Evolutionary conservation across 768 basidiomycete genomes (phyloP), one percentile per base, ranked within the genome.

Genomic region (Leccinum subgranulosum): DNA sequence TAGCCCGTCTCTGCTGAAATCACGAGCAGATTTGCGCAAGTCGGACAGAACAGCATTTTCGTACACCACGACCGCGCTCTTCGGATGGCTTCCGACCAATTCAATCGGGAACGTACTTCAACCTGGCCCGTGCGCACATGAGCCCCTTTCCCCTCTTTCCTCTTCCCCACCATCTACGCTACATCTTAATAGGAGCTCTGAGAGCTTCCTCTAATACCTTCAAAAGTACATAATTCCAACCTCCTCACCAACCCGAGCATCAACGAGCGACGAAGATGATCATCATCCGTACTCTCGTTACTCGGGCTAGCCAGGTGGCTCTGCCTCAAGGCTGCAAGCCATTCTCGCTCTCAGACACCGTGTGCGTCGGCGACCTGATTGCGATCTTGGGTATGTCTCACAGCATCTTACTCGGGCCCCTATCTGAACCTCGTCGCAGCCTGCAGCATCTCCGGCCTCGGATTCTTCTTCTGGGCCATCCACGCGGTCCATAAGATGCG

Each of bases 21-120:
- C 47, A 88, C 80, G 15, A 95, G 82, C 46, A 92, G 79, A 72
- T 98, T 98, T 28, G 91, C 85, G 67, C 96, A 98, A 53, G 88
- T 92, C 29, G 96, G 96, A 70, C 96, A 98, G 79, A 96, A 96
- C 34, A 95, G 79, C 92, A 96, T 95, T n/a, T 36, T 27, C 21
- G 34, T 4, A 25, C 25, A 25, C n/a, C n/a, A n/a, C n/a, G n/a
- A n/a, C n/a, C n/a, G 15, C 34, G n/a, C 52, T 15, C 34, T 36
- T 17, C 34, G 34, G 33, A 34, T 34, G 28, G 28, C 9, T 29
- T 29, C 33, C 31, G 12, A 33, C 31, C 31, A 33, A 33, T 33
- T 33, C 31, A 33, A 33, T 12, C 4, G 31, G 12, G 31, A 29
- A 29, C 29, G 23, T 23, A 23, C 23, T 23, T 23, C 23, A 23